Conservation (phyloP, 2,329 filamentous ascomycete genomes). For the Scytalidium lignicola region DNA sequence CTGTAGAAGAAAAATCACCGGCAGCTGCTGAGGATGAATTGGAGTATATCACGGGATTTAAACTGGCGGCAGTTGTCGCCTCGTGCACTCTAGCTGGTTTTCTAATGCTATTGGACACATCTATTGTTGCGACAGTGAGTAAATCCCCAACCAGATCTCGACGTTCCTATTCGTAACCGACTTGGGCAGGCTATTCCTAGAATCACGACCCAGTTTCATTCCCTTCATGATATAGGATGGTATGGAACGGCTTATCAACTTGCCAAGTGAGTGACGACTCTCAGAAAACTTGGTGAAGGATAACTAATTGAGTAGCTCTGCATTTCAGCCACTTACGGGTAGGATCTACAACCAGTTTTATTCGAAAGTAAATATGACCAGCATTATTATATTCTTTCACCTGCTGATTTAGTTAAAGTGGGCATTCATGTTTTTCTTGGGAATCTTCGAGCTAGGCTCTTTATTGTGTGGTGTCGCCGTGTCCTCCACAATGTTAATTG, state of each 20-base stretch:
- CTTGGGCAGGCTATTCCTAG: slow-evolving; percentile 27
- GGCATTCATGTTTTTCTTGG: slow-evolving; percentile 6
- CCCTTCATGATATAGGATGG: slow-evolving; percentile 31
- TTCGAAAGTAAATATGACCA: slow-evolving; percentile 8
- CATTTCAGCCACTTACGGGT: slow-evolving; percentile 44
- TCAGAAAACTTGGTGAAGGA: background rate
- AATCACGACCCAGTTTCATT: slow-evolving; percentile 31
- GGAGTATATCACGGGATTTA: slow-evolving; percentile 10
- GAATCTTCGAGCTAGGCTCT: slow-evolving; percentile 25
- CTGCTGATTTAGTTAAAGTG: too few species aligned
- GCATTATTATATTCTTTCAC: too few species aligned
- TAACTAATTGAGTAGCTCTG: slow-evolving; percentile 30
- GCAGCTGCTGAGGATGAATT: too few species aligned
- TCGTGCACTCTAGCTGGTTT: slow-evolving; percentile 39
- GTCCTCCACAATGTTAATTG: slow-evolving; percentile 20
- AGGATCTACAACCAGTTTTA: slow-evolving; percentile 41
- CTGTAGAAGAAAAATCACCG: too few species aligned
- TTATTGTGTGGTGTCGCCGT: slow-evolving; percentile 21
- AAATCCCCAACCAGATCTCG: background rate
- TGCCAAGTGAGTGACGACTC: slow-evolving; percentile 1
- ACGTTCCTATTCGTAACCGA: background rate
- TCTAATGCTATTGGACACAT: slow-evolving; percentile 45
- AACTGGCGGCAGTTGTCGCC: slow-evolving; percentile 20
- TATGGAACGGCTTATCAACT: slow-evolving; percentile 30
- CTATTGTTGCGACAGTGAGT: slow-evolving; percentile 45